A percentile compares a stretch with the other conserved stretches of the same genome.
phyloP scores from a whole-genome alignment of 2,329 filamentous ascomycete genomes.

The Venturiaceae sp. region DNA sequence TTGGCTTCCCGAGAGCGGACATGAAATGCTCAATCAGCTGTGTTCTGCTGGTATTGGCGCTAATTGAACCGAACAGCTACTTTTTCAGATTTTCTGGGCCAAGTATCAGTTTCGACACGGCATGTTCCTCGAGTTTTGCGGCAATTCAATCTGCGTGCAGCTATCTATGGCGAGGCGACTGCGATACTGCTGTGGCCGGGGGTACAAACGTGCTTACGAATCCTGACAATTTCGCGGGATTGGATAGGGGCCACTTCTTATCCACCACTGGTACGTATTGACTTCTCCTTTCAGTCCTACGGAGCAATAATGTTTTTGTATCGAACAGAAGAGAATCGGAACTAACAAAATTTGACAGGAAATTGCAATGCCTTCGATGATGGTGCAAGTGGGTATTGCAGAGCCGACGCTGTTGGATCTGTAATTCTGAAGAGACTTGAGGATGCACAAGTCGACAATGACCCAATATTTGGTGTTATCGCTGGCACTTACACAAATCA shows the following conservation, averaged over 20 bases:
- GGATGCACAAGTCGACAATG: slow-evolving; percentile 4
- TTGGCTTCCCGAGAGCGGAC: too few species aligned
- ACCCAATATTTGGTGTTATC: slow-evolving; percentile 3
- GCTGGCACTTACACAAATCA: slow-evolving; percentile 2
- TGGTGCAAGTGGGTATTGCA: slow-evolving; percentile 6
- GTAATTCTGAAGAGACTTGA: slow-evolving; percentile 6
- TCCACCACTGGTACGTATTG: slow-evolving; percentile 14
- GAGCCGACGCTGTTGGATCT: slow-evolving; percentile 5
- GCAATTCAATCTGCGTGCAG: slow-evolving; percentile 5
- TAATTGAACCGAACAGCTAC: slow-evolving; percentile 18
- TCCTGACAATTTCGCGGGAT: slow-evolving; percentile 11
- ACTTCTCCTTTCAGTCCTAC: not conserved
- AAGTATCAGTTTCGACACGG: slow-evolving; percentile 31
- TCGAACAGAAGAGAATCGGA: too few species aligned
- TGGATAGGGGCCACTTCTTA: slow-evolving; percentile 17
- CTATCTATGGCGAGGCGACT: slow-evolving; percentile 10
- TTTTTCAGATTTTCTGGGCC: slow-evolving; percentile 32
- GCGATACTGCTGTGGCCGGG: slow-evolving; percentile 18
- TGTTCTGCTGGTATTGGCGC: too few species aligned
- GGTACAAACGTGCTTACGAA: slow-evolving; percentile 17
- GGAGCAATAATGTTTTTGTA: too few species aligned
- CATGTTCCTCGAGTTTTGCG: slow-evolving; percentile 28
- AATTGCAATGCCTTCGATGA: slow-evolving; percentile 9
- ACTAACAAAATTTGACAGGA: not conserved
- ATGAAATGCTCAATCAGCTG: too few species aligned